Evolutionary conservation across 768 basidiomycete species (phyloP).

Genomic region (Leccinum uliginosum): DNA sequence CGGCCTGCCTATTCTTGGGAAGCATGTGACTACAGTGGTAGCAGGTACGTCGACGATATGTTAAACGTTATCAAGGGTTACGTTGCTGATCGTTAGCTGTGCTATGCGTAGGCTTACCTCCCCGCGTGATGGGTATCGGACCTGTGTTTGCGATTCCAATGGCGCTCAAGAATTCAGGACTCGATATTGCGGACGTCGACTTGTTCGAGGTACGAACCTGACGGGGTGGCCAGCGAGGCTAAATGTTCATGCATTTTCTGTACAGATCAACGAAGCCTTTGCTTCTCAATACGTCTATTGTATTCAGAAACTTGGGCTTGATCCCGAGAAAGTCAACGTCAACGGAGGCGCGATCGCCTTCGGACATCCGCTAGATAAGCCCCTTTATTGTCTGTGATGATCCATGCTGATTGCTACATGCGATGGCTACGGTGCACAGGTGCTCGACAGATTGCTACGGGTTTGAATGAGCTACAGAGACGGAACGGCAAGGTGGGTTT

Average conservation of each 20-base stretch:
- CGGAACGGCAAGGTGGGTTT: conserved; percentile 57
- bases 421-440: conserved; percentile 68
- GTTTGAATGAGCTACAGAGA: conserved; percentile 68
- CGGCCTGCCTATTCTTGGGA: conserved; percentile 69
- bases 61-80: not conserved
- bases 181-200: conserved; percentile 68
- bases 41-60: conserved; percentile 40
- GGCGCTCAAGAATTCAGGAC: conserved; percentile 62
- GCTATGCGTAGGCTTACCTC: conserved; percentile 51
- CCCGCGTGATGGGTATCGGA: conserved; percentile 86
- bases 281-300: conserved; percentile 80
- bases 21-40: conserved; percentile 69
- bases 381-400: not conserved
- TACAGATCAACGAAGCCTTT: conserved; percentile 87
- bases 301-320: conserved; percentile 59
- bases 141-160: conserved; percentile 81
- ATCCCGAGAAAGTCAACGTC: conserved; percentile 71
- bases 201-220: conserved; percentile 58
- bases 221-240: not conserved
- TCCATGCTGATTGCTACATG: conserved; percentile 9
- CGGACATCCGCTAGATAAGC: conserved; percentile 79
- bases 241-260: not conserved
- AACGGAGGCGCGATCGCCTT: conserved; percentile 90
- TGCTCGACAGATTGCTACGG: conserved; percentile 79
- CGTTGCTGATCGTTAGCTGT: not conserved